A percentile compares a stretch with the other conserved stretches of the same genome.
These are phyloP conservation scores for Hygrophoropsis aurantiaca DNA, from an alignment of 768 basidiomycete species.

Conservation along the genomic window DNA sequence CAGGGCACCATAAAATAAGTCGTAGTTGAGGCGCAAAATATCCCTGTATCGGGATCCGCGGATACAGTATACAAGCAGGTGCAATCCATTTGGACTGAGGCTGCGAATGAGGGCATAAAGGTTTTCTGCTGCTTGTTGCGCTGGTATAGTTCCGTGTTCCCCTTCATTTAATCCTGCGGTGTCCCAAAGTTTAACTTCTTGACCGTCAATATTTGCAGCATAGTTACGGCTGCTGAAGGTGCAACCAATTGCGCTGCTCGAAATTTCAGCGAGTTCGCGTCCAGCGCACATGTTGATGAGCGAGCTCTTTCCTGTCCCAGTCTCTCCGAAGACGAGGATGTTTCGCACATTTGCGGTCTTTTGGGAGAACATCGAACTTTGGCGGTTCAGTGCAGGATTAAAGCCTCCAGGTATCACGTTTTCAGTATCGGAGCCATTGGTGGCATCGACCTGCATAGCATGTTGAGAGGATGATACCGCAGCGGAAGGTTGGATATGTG, in stretches of 20 bases:
- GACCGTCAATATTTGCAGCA: constrained; percentile 6
- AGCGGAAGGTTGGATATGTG: too few relatives aligned
- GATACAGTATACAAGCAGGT: constrained; percentile 40
- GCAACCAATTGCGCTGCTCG: constrained; percentile 31
- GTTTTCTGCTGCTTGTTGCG: constrained; percentile 10
- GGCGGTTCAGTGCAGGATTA: too few relatives aligned
- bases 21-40: constrained; percentile 33
- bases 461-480: too few relatives aligned
- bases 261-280: constrained; percentile 17
- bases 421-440: too few relatives aligned
- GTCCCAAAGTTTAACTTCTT: constrained; percentile 10
- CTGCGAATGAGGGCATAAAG: constrained; percentile 20
- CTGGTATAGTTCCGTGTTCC: background rate
- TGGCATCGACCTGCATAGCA: too few relatives aligned
- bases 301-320: constrained; percentile 37
- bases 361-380: too few relatives aligned
- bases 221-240: constrained; percentile 30
- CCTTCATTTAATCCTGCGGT: constrained; percentile 15
- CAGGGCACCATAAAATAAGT: constrained; percentile 38
- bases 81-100: constrained; percentile 28
- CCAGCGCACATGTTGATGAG: constrained; percentile 33
- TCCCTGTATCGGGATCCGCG: constrained; percentile 32
- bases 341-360: constrained; percentile 16
- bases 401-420: too few relatives aligned
- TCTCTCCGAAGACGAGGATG: constrained; percentile 45